Evolutionary conservation across 768 basidiomycete genomes (phyloP).

Genomic region (Lactifluus subvellereus): DNA sequence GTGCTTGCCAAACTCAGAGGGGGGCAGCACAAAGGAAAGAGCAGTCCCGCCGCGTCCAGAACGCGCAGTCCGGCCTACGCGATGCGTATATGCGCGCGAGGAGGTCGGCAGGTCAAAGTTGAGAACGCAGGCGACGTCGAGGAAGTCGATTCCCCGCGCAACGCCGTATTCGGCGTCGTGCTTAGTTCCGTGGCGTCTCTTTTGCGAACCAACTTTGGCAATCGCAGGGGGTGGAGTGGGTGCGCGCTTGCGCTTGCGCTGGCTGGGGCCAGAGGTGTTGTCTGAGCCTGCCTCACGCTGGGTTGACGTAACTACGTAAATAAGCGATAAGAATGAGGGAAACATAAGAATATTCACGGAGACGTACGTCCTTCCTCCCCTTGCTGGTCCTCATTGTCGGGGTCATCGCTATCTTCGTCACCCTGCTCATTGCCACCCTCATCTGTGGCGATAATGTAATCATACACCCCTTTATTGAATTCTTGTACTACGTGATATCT

Average conservation of each 20-base stretch:
- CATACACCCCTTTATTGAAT: slow-evolving; percentile 97
- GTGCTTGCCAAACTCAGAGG: slow-evolving; percentile 63
- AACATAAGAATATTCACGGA: background rate
- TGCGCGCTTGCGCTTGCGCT: slow-evolving; percentile 58
- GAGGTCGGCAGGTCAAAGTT: slow-evolving; percentile 97
- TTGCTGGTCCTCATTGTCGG: slow-evolving; percentile 38
- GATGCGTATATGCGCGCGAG: slow-evolving; percentile 85
- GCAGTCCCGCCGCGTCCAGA: slow-evolving; percentile 92
- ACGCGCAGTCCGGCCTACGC: slow-evolving; percentile 93
- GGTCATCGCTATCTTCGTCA: slow-evolving; percentile 45
- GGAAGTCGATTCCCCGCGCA: slow-evolving; percentile 93
- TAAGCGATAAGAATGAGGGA: background rate
- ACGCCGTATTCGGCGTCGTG: slow-evolving; percentile 84
- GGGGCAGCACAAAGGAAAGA: slow-evolving; percentile 79
- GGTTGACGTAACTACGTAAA: slow-evolving; percentile 46
- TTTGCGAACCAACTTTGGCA: slow-evolving; percentile 34
- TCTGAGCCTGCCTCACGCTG: slow-evolving; percentile 37
- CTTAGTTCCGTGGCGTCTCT: slow-evolving; percentile 44
- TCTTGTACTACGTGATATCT: slow-evolving; percentile 97
- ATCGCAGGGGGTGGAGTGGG: slow-evolving; percentile 35
- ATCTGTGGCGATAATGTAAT: slow-evolving; percentile 98
- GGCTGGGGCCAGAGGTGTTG: background rate
- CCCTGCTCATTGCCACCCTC: slow-evolving; percentile 61
- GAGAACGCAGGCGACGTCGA: slow-evolving; percentile 93
- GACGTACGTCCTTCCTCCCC: slow-evolving; percentile 34